Percentiles rank a stretch among this genome's conserved stretches.
Conservation (phyloP, 352 stramenopile genomes). For the Phytophthora palmivora region DNA sequence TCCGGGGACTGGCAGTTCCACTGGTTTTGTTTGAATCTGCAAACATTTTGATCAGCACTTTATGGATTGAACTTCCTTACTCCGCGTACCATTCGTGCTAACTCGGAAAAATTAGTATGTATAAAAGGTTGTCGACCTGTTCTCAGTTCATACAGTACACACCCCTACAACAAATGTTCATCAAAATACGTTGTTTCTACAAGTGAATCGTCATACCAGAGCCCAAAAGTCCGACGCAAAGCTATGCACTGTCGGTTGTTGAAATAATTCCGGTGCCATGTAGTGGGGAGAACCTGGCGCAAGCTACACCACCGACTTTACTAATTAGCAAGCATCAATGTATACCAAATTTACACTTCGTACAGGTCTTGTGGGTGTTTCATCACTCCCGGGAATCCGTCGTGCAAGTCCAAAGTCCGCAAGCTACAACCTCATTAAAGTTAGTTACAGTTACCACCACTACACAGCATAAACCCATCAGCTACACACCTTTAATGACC, state of each 20-base stretch:
- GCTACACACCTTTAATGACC: constrained; percentile 82
- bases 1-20: constrained; percentile 54
- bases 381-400: constrained; percentile 76
- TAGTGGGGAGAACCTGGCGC: constrained; percentile 87
- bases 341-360: neutral
- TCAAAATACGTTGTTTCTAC: neutral
- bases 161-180: constrained; percentile 51
- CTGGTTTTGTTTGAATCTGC: constrained; percentile 73
- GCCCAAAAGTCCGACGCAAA: constrained; percentile 92
- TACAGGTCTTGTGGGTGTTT: constrained; percentile 41
- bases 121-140: constrained; percentile 74
- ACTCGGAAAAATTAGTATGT: constrained; percentile 74
- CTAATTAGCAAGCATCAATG: neutral
- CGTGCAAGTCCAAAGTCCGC: constrained; percentile 90
- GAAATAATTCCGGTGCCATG: constrained; percentile 94
- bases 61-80: neutral
- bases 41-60: constrained; percentile 2
- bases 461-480: neutral
- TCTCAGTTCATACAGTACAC: constrained; percentile 79
- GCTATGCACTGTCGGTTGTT: constrained; percentile 81
- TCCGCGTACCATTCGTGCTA: constrained; percentile 71
- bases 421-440: too few species aligned
- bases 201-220: constrained; percentile 43
- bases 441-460: neutral
- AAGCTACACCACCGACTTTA: constrained; percentile 38